phyloP scores from a whole-genome alignment of 2,329 filamentous ascomycete species.

The Aureobasidium sp. region DNA sequence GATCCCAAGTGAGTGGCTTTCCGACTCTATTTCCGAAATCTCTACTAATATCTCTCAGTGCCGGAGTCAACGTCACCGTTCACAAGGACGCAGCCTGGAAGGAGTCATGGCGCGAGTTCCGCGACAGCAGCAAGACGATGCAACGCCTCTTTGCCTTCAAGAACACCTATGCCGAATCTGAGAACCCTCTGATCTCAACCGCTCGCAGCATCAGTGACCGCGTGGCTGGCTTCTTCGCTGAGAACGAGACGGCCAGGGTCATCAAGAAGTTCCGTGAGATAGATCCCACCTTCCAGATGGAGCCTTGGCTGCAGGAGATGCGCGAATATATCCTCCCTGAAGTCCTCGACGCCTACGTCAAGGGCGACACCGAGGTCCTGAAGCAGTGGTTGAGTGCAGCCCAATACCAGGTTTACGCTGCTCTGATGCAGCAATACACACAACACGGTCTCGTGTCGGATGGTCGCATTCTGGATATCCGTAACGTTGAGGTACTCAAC shows the following conservation, averaged over 20 bases:
- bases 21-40: too few relatives aligned
- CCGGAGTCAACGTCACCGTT: slow-evolving; percentile 85
- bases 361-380: slow-evolving; percentile 82
- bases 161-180: slow-evolving; percentile 86
- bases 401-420: slow-evolving; percentile 93
- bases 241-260: slow-evolving; percentile 95
- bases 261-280: slow-evolving; percentile 97
- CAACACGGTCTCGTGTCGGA: slow-evolving; percentile 89
- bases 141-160: slow-evolving; percentile 84
- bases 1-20: slow-evolving; percentile 70
- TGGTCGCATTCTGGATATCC: slow-evolving; percentile 88
- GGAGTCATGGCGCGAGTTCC: slow-evolving; percentile 95
- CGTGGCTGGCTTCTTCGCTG: slow-evolving; percentile 91
- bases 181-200: slow-evolving; percentile 89
- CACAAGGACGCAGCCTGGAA: slow-evolving; percentile 98
- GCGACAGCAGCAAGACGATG: slow-evolving; percentile 79
- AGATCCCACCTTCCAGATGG: slow-evolving; percentile 89
- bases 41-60: slow-evolving; percentile 49
- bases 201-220: slow-evolving; percentile 90
- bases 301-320: slow-evolving; percentile 90
- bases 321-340: slow-evolving; percentile 97
- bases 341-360: slow-evolving; percentile 95
- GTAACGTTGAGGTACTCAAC: slow-evolving; percentile 80
- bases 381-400: slow-evolving; percentile 95
- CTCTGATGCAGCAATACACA: slow-evolving; percentile 93